Evolutionary conservation across 75 land plant species (phyloP), one percentile per base, ranked within the genome.

Genomic region (Picea glauca): DNA sequence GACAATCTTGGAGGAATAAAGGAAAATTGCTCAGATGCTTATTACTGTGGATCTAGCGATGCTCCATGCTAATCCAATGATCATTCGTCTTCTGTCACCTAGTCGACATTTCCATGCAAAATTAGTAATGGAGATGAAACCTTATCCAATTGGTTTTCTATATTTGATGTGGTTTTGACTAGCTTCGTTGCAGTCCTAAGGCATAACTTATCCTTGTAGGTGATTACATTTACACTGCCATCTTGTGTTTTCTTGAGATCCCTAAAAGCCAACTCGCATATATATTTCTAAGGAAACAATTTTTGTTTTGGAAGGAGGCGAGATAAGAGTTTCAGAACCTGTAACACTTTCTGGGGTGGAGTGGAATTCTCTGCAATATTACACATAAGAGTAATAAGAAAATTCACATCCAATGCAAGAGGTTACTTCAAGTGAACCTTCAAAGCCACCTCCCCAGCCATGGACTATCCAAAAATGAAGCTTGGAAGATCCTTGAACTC

Each of bases 371-470:
- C 91, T 85, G 89, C 85, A 84, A 91, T 91, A 85, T 94, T 97
- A 81, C 95, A 94, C 99, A 97, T 97, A 60, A 98, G 99, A 65
- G 99, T 98, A 50, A 97, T 98, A 97, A 26, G 26, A 26, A 26
- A 26, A 26, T 26, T 26, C 26, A 26, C 26, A 26, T 26, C 26
- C 26, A 26, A 26, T 26, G 26, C 26, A 26, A 26, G 26, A 26
- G 26, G 26, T 26, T 26, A 26, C 26, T 26, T 26, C 26, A 26
- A 26, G 26, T 26, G 26, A 26, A 26, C 26, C 26, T 26, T 26
- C 26, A 26, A 26, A 26, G 26, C 26, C 26, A 26, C 26, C 26
- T 0, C 26, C 26, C 26, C 26, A 26, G 26, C 26, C 26, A 26
- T 26, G 26, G 26, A 26, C 26, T 26, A 26, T 26, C 26, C 26